Percentiles rank a stretch among this genome's conserved stretches.
These are phyloP conservation scores for Pichia cephalocereana DNA, from an alignment of 805 yeast species.

Conservation along the genomic window DNA sequence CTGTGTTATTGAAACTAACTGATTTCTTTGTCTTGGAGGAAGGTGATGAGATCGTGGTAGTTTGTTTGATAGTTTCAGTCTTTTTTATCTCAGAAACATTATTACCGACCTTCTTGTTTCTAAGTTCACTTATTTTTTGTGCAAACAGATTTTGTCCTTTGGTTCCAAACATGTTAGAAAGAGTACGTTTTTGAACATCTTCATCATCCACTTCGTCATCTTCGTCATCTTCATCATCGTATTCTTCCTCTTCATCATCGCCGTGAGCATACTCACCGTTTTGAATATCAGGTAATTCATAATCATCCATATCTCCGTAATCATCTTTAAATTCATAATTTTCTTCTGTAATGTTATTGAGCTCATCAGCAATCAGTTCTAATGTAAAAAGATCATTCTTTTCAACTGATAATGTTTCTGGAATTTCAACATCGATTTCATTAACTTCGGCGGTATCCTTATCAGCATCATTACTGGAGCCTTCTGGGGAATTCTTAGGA, in stretches of 20 bases:
- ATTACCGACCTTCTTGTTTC: slow-evolving; percentile 15
- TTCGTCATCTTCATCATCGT: slow-evolving; percentile 14
- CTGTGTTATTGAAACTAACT: slow-evolving; percentile 43
- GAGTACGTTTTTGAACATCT: slow-evolving; percentile 4
- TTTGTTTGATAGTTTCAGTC: not conserved
- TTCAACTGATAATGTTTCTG: slow-evolving; percentile 14
- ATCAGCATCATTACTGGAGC: not conserved
- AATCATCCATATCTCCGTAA: slow-evolving; percentile 14
- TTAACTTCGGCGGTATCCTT: not conserved
- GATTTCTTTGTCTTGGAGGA: slow-evolving; percentile 28
- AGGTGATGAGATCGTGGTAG: not conserved
- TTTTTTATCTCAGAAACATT: not conserved
- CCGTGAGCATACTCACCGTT: slow-evolving; percentile 20
- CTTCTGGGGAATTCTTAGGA: not conserved
- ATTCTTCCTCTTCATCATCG: slow-evolving; percentile 7
- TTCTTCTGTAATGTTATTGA: slow-evolving; percentile 17
- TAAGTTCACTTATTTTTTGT: slow-evolving; percentile 29
- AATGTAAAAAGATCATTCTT: slow-evolving; percentile 41
- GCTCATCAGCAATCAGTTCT: slow-evolving; percentile 44
- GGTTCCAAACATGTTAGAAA: slow-evolving; percentile 14
- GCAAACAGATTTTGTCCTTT: slow-evolving; percentile 31
- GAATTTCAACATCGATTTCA: not conserved
- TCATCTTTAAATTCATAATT: slow-evolving; percentile 15
- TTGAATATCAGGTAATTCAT: slow-evolving; percentile 13
- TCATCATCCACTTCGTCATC: slow-evolving; percentile 11